Evolutionary conservation across 1,284 basidiomycete species (phyloP).

Genomic region (Ustilago loliicola): DNA sequence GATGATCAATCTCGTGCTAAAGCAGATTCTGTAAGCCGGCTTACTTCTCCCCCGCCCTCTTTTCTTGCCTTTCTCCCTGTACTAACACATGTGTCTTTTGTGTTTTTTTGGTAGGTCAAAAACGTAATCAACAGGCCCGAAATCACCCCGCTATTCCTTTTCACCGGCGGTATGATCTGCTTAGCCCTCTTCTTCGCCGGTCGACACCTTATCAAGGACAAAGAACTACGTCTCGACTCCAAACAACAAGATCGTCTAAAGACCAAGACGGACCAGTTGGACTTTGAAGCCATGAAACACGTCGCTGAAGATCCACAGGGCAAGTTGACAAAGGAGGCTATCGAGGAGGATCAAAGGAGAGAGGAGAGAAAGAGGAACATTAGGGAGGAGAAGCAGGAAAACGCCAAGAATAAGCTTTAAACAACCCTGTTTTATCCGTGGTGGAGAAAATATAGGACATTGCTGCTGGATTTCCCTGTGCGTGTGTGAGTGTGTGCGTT

Average conservation of each 20-base stretch:
- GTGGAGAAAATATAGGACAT: neutral
- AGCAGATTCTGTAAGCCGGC: conserved; percentile 22
- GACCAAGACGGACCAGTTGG: conserved; percentile 34
- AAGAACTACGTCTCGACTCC: conserved; percentile 39
- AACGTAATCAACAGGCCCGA: conserved; percentile 43
- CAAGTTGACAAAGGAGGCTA: conserved; percentile 42
- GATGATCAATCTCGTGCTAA: conserved; percentile 34
- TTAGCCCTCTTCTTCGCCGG: conserved; percentile 46
- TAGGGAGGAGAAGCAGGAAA: conserved; percentile 35
- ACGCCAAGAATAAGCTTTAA: conserved; percentile 34
- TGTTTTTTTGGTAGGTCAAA: conserved; percentile 19
- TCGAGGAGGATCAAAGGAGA: conserved; percentile 29
- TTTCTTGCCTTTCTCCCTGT: neutral
- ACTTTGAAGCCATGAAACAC: conserved; percentile 41
- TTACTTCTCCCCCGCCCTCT: neutral
- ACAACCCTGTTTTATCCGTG: neutral
- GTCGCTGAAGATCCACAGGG: conserved; percentile 45
- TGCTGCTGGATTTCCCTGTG: too few species aligned
- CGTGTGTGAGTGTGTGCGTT: too few species aligned
- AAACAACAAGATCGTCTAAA: conserved; percentile 26
- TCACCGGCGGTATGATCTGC: conserved; percentile 46
- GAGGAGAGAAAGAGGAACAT: conserved; percentile 20
- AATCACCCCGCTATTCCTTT: conserved; percentile 53
- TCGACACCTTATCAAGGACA: conserved; percentile 39
- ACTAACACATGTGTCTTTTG: neutral